Base-by-base conservation (phyloP, 179 eudicot genomes). In the Sideroxylon spinosum region DNA sequence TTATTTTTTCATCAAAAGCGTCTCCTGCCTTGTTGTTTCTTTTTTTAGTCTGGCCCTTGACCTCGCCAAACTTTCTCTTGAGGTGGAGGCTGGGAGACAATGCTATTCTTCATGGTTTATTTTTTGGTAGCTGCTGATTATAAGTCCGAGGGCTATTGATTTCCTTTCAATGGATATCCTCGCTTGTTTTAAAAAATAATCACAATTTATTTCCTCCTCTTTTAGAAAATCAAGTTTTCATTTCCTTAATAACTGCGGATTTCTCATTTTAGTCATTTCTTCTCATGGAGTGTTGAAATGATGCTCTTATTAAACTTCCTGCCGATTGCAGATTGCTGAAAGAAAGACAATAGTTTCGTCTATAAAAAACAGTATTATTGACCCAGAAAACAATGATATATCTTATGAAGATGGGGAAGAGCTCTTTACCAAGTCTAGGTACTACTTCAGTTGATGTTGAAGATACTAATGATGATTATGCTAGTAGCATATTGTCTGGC, bases 301-400 rank as follows among this genome's bases (percentile, higher is more conserved):
- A 9, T 76, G 28, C 70, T 22, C 46, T 69, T 65, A 50, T 16
- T 64, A 19, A 12, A 14, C 52, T 55, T 70, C 53, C 29, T 62
- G n/a, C 14, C 32, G 17, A 65, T 60, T 86, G 78, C 93, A 96
- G 99, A 92, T 94, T 81, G 90, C 94, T 57, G 97, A 96, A 84
- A 91, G 96, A 79, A 96, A 82, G 87, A 90, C 82, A 79, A 57
- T 90, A 76, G 93, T 92, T 62, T 88, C 96, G 23, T 86, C 98
- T 14, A 89, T 94, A 63, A 91, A 84, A 83, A 84, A 76, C 78
- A 86, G 85, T 69, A 78, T 84, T 46, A 79, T 79, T 22, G 82
- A 88, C 71, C 81, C 82, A 44, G 86, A 85, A 75, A 86, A 79
- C 13, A 83, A 78, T 53, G 80, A 75, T 65, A 73, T 77, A 53